Conservation (phyloP, 2,329 filamentous ascomycete species). For the Calcarisporium arbuscula region DNA sequence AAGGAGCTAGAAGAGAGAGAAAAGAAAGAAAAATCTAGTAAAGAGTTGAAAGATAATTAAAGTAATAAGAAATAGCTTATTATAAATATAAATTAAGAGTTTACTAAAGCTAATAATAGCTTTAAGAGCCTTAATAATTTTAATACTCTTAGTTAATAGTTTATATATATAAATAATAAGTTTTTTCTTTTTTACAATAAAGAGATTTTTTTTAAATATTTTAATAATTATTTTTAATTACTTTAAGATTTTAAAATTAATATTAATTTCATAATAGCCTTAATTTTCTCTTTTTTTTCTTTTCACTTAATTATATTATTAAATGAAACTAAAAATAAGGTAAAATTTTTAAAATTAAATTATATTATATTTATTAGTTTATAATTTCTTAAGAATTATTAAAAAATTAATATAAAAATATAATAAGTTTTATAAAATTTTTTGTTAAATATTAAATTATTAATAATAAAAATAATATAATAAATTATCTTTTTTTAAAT, state of each 20-base stretch:
- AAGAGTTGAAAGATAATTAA: neutral
- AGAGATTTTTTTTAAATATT: neutral
- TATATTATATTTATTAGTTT: neutral
- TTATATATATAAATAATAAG: neutral
- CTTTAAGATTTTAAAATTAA: neutral
- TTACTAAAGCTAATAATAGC: neutral
- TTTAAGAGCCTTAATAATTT: neutral
- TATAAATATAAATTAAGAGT: neutral
- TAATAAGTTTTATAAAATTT: slow-evolving; percentile 2
- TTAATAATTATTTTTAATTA: neutral
- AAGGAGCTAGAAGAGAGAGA: neutral
- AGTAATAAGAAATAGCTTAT: neutral
- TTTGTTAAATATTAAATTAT: neutral
- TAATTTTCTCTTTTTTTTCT: neutral
- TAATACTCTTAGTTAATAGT: neutral
- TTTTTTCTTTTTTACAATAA: neutral
- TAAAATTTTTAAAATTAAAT: neutral
- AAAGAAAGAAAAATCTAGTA: neutral
- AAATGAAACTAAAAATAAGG: neutral
- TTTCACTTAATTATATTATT: neutral
- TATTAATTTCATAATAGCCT: neutral
- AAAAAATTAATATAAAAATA: neutral
- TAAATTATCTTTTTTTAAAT: slow-evolving; percentile 2
- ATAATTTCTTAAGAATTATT: slow-evolving; percentile 3
- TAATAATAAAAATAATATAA: slow-evolving; percentile 1